Evolutionary conservation across 1,284 basidiomycete genomes (phyloP).

Genomic region (Cutaneotrichosporon sp.): DNA sequence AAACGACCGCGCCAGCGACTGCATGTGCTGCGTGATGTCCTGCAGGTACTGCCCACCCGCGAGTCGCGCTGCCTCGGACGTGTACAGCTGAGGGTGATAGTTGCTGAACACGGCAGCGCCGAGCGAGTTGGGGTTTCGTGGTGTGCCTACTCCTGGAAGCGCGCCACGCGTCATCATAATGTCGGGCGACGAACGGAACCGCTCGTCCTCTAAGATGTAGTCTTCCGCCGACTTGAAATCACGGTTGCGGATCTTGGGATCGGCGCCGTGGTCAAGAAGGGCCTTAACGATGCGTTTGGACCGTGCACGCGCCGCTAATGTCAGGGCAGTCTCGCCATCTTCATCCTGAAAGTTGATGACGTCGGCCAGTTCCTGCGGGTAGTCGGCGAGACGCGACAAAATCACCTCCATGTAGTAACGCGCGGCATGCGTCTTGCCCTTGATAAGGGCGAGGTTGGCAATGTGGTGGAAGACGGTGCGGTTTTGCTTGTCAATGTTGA

Average conservation of each 20-base stretch:
- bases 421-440: slow-evolving; percentile 95
- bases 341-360: slow-evolving; percentile 99
- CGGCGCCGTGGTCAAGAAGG: slow-evolving; percentile 91
- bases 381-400: slow-evolving; percentile 81
- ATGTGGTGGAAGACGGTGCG: slow-evolving; percentile 99
- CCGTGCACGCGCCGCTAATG: slow-evolving; percentile 91
- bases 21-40: slow-evolving; percentile 80
- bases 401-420: slow-evolving; percentile 99
- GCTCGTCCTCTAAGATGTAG: slow-evolving; percentile 97
- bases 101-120: slow-evolving; percentile 18
- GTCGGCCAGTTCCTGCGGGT: slow-evolving; percentile 92
- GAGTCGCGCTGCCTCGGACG: slow-evolving; percentile 79
- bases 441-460: slow-evolving; percentile 95
- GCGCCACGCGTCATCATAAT: slow-evolving; percentile 12
- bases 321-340: slow-evolving; percentile 96
- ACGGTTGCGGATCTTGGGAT: slow-evolving; percentile 90
- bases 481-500: slow-evolving; percentile 98
- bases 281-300: slow-evolving; percentile 96
- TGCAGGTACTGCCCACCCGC: slow-evolving; percentile 78
- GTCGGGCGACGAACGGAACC: slow-evolving; percentile 81
- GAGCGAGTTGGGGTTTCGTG: slow-evolving; percentile 13
- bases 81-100: slow-evolving; percentile 64
- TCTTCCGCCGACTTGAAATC: slow-evolving; percentile 98
- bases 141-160: background rate
- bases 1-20: slow-evolving; percentile 84